These are phyloP conservation scores for Diplosphaera chodatii DNA, from an alignment of 139 green algal species.

Conservation along the genomic window DNA sequence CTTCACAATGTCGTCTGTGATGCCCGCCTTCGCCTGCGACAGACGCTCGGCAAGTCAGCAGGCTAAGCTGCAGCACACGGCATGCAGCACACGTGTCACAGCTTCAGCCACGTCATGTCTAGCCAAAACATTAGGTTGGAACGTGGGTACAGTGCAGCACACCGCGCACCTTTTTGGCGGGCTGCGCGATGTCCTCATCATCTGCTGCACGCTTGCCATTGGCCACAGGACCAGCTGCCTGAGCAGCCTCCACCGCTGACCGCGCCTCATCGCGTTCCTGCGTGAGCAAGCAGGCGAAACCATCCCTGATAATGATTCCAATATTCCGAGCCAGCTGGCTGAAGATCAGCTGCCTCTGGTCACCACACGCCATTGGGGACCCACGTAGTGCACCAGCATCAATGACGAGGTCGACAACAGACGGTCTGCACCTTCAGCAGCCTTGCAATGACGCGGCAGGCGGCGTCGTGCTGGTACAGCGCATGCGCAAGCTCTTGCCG, in stretches of 20 bases:
- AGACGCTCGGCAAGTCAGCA: background rate
- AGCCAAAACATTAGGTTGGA: too few species aligned
- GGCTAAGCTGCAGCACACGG: too few species aligned
- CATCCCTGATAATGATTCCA: too few species aligned
- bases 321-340: too few species aligned
- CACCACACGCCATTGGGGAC: too few species aligned
- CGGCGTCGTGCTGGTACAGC: conserved; percentile 96
- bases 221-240: conserved; percentile 13
- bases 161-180: conserved; percentile 11
- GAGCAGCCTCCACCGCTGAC: conserved; percentile 24
- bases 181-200: conserved; percentile 2
- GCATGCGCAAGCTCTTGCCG: conserved; percentile 86
- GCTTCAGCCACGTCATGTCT: too few species aligned
- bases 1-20: conserved; percentile 32
- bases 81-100: too few species aligned
- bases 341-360: too few species aligned
- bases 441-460: conserved; percentile 78
- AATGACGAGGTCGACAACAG: too few species aligned
- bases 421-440: background rate
- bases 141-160: too few species aligned
- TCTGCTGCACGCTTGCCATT: conserved; percentile 38
- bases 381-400: too few species aligned
- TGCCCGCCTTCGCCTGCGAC: conserved; percentile 24
- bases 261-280: conserved; percentile 77
- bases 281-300: too few species aligned